These are phyloP conservation scores for Pichia sp. DNA, from an alignment of 1,139 yeast species.

Conservation along the genomic window DNA sequence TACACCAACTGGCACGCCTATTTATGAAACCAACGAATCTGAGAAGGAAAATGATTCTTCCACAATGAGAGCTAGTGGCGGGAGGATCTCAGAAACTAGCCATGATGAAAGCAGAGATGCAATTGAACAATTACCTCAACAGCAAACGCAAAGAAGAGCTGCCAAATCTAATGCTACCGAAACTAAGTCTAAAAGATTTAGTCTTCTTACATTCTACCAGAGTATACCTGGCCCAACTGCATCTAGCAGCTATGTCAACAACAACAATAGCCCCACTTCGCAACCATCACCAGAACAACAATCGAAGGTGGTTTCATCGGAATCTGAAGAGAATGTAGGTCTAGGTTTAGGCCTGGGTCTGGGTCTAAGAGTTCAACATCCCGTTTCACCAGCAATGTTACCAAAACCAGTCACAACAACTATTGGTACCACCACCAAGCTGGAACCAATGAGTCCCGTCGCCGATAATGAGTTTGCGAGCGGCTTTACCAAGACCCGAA, in stretches of 20 bases:
- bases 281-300: no score
- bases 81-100: no score
- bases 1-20: neutral
- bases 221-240: constrained; percentile 19
- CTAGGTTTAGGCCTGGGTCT: no score
- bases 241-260: constrained; percentile 5
- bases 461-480: neutral
- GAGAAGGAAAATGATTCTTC: constrained; percentile 7
- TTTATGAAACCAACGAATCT: constrained; percentile 5
- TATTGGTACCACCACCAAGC: neutral
- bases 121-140: no score
- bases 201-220: constrained; percentile 44
- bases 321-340: no score
- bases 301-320: neutral
- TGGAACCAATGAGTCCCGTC: neutral
- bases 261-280: neutral
- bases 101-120: no score
- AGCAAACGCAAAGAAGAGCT: no score
- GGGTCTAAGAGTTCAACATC: no score
- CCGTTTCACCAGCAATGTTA: no score
- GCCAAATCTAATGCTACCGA: neutral
- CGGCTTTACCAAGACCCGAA: constrained; percentile 1
- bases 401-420: neutral
- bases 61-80: no score
- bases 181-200: constrained; percentile 33